These are phyloP conservation scores for Pestalotiopsis sp. DNA, from an alignment of 2,329 filamentous ascomycete species.

Conservation along the genomic window DNA sequence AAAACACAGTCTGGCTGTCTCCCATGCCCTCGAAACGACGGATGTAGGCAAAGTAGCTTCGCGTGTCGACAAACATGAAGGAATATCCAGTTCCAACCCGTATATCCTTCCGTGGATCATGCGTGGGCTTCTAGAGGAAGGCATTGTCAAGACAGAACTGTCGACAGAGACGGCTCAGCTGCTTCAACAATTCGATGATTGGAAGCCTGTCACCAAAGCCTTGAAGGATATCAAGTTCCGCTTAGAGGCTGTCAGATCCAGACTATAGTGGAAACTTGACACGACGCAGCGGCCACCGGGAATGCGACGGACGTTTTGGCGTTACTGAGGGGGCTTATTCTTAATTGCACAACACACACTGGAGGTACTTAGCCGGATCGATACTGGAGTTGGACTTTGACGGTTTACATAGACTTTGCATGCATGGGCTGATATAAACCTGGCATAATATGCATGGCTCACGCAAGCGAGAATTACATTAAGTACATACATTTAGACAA, in stretches of 20 bases:
- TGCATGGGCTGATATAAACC: not conserved
- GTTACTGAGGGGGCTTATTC: not conserved
- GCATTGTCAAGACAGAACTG: slow-evolving; percentile 82
- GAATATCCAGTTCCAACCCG: slow-evolving; percentile 68
- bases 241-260: slow-evolving; percentile 87
- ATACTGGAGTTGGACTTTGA: slow-evolving; percentile 12
- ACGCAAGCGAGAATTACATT: not conserved
- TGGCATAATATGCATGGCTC: not conserved
- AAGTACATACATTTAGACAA: not conserved
- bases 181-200: slow-evolving; percentile 87
- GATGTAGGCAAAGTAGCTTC: slow-evolving; percentile 50
- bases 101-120: slow-evolving; percentile 96
- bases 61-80: slow-evolving; percentile 53
- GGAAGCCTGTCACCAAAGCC: slow-evolving; percentile 88
- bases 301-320: not conserved
- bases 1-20: slow-evolving; percentile 60
- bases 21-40: slow-evolving; percentile 75
- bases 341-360: not conserved
- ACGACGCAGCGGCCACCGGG: not conserved
- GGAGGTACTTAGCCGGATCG: not conserved
- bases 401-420: not conserved
- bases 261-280: slow-evolving; percentile 52
- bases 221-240: slow-evolving; percentile 96
- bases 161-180: slow-evolving; percentile 77
- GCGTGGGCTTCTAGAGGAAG: slow-evolving; percentile 89